A percentile compares a stretch with the other conserved stretches of the same genome.
Conservation (phyloP, 768 basidiomycete species). For the Collybia sordida region DNA sequence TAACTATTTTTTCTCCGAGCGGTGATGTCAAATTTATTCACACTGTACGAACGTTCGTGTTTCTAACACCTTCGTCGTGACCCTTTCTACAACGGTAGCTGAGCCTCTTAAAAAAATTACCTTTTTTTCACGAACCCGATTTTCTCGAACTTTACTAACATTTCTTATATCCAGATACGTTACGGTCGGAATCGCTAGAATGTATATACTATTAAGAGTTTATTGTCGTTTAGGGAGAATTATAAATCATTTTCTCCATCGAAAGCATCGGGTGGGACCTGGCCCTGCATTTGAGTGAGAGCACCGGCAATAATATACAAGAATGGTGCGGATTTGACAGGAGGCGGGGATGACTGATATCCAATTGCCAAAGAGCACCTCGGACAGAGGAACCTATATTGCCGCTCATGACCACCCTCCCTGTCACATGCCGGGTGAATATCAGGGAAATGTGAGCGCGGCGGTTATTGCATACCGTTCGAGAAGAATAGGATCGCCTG, state of each 20-base stretch:
- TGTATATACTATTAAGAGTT: too few relatives aligned
- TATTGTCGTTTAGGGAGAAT: background rate
- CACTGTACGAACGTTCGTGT: conserved; percentile 67
- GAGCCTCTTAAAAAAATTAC: conserved; percentile 34
- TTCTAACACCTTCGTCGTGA: conserved; percentile 44
- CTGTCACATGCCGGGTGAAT: conserved; percentile 31
- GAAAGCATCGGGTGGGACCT: conserved; percentile 83
- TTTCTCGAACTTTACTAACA: background rate
- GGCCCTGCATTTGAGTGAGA: conserved; percentile 86
- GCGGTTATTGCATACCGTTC: conserved; percentile 59
- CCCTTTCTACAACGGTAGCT: conserved; percentile 85
- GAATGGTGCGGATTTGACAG: conserved; percentile 74
- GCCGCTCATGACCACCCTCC: conserved; percentile 69
- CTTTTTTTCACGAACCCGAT: background rate
- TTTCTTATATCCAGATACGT: background rate
- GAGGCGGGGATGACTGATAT: conserved; percentile 79
- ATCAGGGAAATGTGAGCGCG: background rate
- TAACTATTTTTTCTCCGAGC: conserved; percentile 18
- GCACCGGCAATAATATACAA: conserved; percentile 81
- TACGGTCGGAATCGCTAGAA: too few relatives aligned
- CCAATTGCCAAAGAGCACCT: conserved; percentile 67
- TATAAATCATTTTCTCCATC: conserved; percentile 47
- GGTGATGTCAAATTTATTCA: conserved; percentile 67
- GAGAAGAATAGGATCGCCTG: conserved; percentile 68
- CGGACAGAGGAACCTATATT: conserved; percentile 70